These are phyloP conservation scores for Trypanosoma mega DNA, from an alignment of 208 protist genomes.

Conservation along the genomic window DNA sequence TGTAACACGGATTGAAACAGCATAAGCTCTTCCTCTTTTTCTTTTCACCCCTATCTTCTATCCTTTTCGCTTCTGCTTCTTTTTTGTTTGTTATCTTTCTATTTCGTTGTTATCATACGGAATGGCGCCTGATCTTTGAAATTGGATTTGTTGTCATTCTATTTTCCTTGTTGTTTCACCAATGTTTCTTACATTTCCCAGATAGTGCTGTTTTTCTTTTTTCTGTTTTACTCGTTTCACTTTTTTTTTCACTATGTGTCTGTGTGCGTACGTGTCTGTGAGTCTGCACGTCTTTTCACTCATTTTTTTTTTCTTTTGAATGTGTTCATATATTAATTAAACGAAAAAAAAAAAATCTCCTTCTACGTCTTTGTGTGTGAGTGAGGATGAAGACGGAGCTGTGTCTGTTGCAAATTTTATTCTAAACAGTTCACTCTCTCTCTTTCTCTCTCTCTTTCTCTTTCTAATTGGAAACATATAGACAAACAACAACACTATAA, in stretches of 20 bases:
- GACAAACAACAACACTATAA: too few relatives aligned
- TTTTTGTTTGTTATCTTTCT: not conserved
- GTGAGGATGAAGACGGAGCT: too few relatives aligned
- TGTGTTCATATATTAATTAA: not conserved
- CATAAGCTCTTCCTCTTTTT: not conserved
- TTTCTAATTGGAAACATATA: constrained; percentile 25
- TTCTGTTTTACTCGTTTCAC: constrained; percentile 1
- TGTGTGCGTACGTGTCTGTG: not conserved
- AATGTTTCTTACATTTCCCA: too few relatives aligned
- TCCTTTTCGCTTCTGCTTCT: not conserved
- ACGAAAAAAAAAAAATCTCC: not conserved
- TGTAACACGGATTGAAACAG: not conserved
- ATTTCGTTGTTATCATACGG: constrained; percentile 9
- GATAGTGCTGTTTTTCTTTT: constrained; percentile 2
- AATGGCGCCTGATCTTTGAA: too few relatives aligned
- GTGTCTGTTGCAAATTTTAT: too few relatives aligned
- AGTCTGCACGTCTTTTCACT: not conserved
- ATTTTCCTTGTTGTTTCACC: too few relatives aligned
- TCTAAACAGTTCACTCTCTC: constrained; percentile 11
- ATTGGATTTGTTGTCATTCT: too few relatives aligned
- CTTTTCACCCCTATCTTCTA: not conserved
- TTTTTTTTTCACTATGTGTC: constrained; percentile 8
- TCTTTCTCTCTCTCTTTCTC: constrained; percentile 13
- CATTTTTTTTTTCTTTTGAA: constrained; percentile 19
- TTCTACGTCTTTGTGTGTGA: too few relatives aligned